These are phyloP conservation scores for Ophiostoma tasmaniense DNA, from an alignment of 2,329 filamentous ascomycete species.

Conservation along the genomic window DNA sequence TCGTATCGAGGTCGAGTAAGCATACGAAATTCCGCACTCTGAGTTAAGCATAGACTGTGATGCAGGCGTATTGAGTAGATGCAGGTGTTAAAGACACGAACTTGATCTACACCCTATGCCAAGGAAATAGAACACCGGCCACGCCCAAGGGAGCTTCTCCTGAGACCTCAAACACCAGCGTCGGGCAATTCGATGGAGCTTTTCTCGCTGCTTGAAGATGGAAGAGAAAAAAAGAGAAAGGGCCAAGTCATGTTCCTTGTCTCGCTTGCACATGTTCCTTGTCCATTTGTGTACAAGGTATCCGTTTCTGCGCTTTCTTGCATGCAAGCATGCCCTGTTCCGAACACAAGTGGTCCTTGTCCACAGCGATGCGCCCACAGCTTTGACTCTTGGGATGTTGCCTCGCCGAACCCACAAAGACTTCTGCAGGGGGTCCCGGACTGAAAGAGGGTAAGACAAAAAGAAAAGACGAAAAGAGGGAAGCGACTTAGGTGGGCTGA, in stretches of 20 bases:
- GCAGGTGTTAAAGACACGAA: neutral
- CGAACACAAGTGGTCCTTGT: neutral
- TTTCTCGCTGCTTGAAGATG: neutral
- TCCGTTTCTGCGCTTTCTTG: neutral
- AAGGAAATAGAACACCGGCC: neutral
- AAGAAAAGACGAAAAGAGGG: neutral
- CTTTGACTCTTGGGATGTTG: neutral
- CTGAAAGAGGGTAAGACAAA: neutral
- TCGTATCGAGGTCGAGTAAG: neutral
- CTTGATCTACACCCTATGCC: neutral
- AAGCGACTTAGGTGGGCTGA: neutral
- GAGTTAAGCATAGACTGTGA: neutral
- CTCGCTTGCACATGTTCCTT: slow-evolving; percentile 3
- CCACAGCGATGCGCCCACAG: neutral
- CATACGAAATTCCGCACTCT: neutral
- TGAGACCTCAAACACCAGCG: neutral
- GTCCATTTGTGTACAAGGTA: neutral
- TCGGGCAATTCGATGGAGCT: neutral
- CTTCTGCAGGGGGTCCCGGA: neutral
- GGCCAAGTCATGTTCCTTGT: neutral
- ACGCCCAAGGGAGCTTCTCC: neutral
- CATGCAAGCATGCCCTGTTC: neutral
- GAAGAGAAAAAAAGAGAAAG: neutral
- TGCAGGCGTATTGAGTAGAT: no score
- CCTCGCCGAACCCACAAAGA: slow-evolving; percentile 5